Evolutionary conservation across 805 yeast genomes (phyloP), one percentile per base, ranked within the genome.

Genomic region (Pichia nanzhaoensis): DNA sequence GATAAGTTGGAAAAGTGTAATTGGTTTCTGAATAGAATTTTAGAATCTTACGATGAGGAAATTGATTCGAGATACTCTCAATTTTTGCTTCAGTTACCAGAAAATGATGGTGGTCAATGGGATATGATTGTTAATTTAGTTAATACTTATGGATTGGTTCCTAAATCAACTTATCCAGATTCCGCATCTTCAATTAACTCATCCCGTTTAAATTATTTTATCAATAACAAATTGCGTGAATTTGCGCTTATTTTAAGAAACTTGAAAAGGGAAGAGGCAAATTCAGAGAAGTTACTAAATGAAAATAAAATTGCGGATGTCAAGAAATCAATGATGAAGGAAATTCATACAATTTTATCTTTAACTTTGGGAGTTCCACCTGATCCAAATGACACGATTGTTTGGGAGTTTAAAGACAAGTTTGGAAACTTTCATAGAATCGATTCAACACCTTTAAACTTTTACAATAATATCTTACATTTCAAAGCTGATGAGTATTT

Each of bases 21-120:
- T 62, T 84, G 74, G 68, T 87, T 84, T 62, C 66, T 88, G 55
- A 88, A 86, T 53, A 83, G 85, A 59, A 74, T 86, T 46, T 66
- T 83, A 40, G 84, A 83, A 52, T 80, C 89, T 14, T 72, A 74
- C 22, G 75, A 77, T 20, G 81, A 81, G 59, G 80, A 73, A 19
- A 72, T 84, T 46, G 93, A 82, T 51, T 82, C 90, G 0, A 74
- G 95, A 53, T 66, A 82, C 44, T 77, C 85, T 42, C 85, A 81
- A 63, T 77, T 74, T 52, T 61, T 88, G 38, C 66, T 85, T 43
- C 57, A 66, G 10, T 77, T 76, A 40, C 95, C 95, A 27, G 80
- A 82, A 42, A 68, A 76, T 51, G 95, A 88, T 58, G 96, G 96
- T 54, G 95, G 96, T 45, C 95, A 88, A 65, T 87, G 86, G 78